phyloP scores from a whole-genome alignment of 2,329 filamentous ascomycete genomes.

The Colletotrichum plurivorum region DNA sequence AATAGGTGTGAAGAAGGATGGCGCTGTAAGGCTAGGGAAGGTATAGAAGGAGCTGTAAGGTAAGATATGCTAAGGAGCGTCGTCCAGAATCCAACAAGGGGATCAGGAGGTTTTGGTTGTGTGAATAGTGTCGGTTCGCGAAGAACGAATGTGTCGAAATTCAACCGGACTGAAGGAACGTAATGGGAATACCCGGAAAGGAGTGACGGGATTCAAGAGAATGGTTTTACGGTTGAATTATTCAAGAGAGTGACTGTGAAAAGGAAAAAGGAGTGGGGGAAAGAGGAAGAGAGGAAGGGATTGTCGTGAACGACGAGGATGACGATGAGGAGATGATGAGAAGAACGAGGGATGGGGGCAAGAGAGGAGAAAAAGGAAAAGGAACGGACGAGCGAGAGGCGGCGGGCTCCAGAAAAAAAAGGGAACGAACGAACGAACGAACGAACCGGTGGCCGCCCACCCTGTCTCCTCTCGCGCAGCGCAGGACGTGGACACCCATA shows the following conservation, averaged over 20 bases:
- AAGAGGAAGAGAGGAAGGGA: slow-evolving; percentile 55
- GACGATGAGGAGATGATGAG: slow-evolving; percentile 53
- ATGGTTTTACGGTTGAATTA: slow-evolving; percentile 52
- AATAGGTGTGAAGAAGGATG: slow-evolving; percentile 13
- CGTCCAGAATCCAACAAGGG: slow-evolving; percentile 42
- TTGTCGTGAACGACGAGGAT: slow-evolving; percentile 51
- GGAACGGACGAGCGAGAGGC: slow-evolving; percentile 43
- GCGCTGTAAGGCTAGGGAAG: slow-evolving; percentile 32
- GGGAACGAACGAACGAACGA: slow-evolving; percentile 35
- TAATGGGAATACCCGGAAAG: slow-evolving; percentile 62
- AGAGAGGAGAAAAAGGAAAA: slow-evolving; percentile 46
- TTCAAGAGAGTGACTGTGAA: slow-evolving; percentile 67
- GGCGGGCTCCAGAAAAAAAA: slow-evolving; percentile 35
- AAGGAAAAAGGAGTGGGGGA: slow-evolving; percentile 55
- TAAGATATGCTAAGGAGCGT: slow-evolving; percentile 44
- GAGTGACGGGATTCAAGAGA: slow-evolving; percentile 64
- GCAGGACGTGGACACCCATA: neutral
- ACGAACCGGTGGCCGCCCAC: slow-evolving; percentile 38
- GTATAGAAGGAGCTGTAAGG: slow-evolving; percentile 39
- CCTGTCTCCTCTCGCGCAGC: slow-evolving; percentile 11
- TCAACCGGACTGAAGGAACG: slow-evolving; percentile 54
- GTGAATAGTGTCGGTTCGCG: slow-evolving; percentile 40
- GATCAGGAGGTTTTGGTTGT: slow-evolving; percentile 40
- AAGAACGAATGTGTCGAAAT: slow-evolving; percentile 43
- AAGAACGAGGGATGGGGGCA: slow-evolving; percentile 49